Evolutionary conservation across 768 basidiomycete species (phyloP).

Genomic region (Kwoniella bestiolae): DNA sequence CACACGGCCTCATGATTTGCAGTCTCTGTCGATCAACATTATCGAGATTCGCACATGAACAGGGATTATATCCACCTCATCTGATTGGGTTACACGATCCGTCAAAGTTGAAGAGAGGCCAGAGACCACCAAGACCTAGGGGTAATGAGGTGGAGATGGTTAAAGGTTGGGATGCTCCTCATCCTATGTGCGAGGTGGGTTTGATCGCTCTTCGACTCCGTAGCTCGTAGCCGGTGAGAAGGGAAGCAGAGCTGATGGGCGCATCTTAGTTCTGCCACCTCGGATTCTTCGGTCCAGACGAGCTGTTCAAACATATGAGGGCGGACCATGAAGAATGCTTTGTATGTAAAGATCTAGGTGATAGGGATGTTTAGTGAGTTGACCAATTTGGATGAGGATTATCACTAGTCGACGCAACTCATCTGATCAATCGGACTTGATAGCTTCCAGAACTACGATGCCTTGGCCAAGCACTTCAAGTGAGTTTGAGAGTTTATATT

Average conservation of each 20-base stretch:
- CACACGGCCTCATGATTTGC: conserved; percentile 79
- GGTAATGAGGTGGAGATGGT: conserved; percentile 54
- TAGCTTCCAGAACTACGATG: conserved; percentile 80
- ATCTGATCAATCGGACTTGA: neutral
- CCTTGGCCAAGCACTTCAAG: conserved; percentile 62
- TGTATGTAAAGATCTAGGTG: conserved; percentile 80
- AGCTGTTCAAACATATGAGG: conserved; percentile 90
- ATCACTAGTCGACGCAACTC: neutral
- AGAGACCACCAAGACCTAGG: conserved; percentile 46
- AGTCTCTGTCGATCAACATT: conserved; percentile 86
- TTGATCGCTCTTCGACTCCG: no score
- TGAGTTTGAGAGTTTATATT: conserved; percentile 3
- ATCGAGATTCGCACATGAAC: conserved; percentile 96
- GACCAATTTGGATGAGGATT: no score
- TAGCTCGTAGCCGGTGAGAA: no score
- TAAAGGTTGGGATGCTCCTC: conserved; percentile 53
- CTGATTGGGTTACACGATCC: conserved; percentile 76
- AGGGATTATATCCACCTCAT: conserved; percentile 74
- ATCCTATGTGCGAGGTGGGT: conserved; percentile 58
- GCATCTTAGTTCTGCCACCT: conserved; percentile 78
- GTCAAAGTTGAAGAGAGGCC: conserved; percentile 61
- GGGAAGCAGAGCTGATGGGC: conserved; percentile 16
- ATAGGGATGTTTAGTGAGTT: conserved; percentile 83
- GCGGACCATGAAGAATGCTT: conserved; percentile 96
- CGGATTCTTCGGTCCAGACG: conserved; percentile 90